Evolutionary conservation across 805 yeast species (phyloP), one percentile per base, ranked within the genome.

Genomic region (Tetrapisispora phaffii): DNA sequence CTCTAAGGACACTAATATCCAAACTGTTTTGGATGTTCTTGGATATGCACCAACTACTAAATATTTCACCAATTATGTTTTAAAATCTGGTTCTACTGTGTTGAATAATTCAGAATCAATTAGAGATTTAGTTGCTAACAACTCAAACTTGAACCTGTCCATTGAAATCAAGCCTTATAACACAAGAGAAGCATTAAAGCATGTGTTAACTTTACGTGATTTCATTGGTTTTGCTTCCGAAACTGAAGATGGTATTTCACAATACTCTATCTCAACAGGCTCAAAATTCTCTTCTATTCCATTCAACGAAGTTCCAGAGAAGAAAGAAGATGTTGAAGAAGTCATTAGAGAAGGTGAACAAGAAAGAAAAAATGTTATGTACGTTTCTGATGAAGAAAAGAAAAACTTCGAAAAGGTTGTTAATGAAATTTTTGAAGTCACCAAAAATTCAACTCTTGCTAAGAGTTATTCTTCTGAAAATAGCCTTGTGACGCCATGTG

Each of bases 401-500:
- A 47, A 41, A 7, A 50, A 52, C 9, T 54, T 59, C 19, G 47
- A 42, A 24, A 51, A 53, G 32, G 44, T 50, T 21, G 54, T 61
- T 41, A 51, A 47, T 34, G 60, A 58, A 28, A 50, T 56, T 17
- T 52, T 62, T 37, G 49, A 51, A n/a, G 42, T 50, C 20, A 40
- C 53, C 16, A 51, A 51, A 44, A 29, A 45, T 16, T 43, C 53
- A 21, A 42, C 57, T 13, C 44, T 54, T 7, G 45, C 41, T 17
- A 47, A 52, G 13, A 40, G 55, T 17, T 52, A 54, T 34, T 45
- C 51, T 22, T 46, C 60, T 1, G 56, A 53, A 21, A 41, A 50
- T 22, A 47, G 47, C 35, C 45, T 63, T 15, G 54, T 62, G 20
- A 54, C 62, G 0, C 71, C 73, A 29, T 63, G 68, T 46, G 68